Conservation (phyloP, 129 eudicot genomes). For the Smallanthus sonchifolius region DNA sequence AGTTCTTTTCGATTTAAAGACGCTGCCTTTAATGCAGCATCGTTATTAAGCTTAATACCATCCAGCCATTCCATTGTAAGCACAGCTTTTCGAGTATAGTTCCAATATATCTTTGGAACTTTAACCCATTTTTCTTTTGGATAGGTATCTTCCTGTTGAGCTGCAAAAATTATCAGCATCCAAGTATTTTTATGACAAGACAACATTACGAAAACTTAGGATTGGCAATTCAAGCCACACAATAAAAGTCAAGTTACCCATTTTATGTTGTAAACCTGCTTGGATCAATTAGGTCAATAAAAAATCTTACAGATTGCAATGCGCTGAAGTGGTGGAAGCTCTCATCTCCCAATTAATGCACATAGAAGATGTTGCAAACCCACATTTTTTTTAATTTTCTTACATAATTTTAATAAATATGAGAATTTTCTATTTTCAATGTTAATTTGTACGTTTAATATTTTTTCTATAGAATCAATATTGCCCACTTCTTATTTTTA, state of each 20-base stretch:
- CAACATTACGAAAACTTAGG: background rate
- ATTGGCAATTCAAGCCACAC: background rate
- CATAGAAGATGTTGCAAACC: background rate
- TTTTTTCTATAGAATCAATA: background rate
- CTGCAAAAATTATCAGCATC: slow-evolving; percentile 15
- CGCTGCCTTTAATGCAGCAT: slow-evolving; percentile 48
- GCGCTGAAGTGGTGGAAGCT: background rate
- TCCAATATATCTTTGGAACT: slow-evolving; percentile 95
- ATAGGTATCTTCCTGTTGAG: slow-evolving; percentile 20
- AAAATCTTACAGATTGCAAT: background rate
- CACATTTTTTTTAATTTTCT: background rate
- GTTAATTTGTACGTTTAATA: background rate
- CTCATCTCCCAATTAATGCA: background rate
- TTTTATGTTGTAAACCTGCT: background rate
- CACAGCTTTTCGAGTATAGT: slow-evolving; percentile 79
- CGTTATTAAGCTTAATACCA: slow-evolving; percentile 89
- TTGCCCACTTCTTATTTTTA: background rate
- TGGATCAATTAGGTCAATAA: background rate
- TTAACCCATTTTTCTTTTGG: slow-evolving; percentile 42
- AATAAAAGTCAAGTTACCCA: background rate
- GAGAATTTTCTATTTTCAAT: background rate
- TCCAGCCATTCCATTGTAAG: slow-evolving; percentile 99
- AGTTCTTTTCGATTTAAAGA: slow-evolving; percentile 65
- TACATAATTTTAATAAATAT: background rate
- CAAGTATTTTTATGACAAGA: background rate